Conservation (phyloP, 495 filamentous ascomycete genomes). For the Immersiella caudata region DNA sequence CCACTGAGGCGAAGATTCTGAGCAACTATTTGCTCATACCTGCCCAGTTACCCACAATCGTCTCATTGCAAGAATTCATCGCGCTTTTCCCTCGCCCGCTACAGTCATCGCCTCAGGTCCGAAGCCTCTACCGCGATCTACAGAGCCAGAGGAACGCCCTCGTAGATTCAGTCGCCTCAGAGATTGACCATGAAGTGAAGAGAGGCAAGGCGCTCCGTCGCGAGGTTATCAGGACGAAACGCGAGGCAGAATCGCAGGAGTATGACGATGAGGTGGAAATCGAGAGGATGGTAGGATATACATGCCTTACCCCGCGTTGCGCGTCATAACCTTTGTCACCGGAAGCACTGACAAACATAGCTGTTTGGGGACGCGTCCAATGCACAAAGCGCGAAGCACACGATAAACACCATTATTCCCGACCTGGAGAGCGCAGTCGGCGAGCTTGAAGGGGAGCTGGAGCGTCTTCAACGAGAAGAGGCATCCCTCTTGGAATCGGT, state of each 20-base stretch:
- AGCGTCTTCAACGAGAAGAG: conserved; percentile 65
- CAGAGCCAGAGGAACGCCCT: conserved; percentile 70
- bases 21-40: conserved; percentile 76
- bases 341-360: conserved; percentile 39
- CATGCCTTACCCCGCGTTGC: not conserved
- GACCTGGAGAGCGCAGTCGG: conserved; percentile 67
- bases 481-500: conserved; percentile 61
- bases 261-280: conserved; percentile 68
- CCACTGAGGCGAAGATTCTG: conserved; percentile 72
- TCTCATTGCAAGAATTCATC: conserved; percentile 74
- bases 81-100: conserved; percentile 72
- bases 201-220: conserved; percentile 64
- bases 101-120: conserved; percentile 71
- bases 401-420: conserved; percentile 63
- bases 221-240: conserved; percentile 59
- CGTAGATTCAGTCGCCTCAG: conserved; percentile 66
- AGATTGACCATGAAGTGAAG: conserved; percentile 68
- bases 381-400: conserved; percentile 54
- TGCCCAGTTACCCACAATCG: conserved; percentile 68
- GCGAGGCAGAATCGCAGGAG: conserved; percentile 57
- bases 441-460: conserved; percentile 68
- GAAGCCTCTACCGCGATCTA: conserved; percentile 76
- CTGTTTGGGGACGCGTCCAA: conserved; percentile 63
- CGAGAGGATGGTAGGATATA: conserved; percentile 62
- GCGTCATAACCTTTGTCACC: not conserved